Conservation (phyloP, 108 stramenopile species). For the Cyclostephanos invisitatus region DNA sequence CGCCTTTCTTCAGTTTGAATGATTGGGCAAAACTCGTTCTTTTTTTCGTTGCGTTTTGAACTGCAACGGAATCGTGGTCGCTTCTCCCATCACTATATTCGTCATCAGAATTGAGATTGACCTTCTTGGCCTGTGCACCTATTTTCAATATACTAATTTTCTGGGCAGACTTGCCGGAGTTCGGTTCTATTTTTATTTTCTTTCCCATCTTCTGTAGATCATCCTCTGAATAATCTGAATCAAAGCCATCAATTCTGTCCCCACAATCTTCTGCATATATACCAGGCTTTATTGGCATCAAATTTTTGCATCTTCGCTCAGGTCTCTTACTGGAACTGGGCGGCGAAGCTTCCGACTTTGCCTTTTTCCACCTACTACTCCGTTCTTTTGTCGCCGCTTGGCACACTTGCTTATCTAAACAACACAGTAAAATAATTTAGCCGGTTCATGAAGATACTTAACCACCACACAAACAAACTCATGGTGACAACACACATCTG, state of each 20-base stretch:
- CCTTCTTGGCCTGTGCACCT: background rate
- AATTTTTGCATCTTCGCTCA: conserved; percentile 2
- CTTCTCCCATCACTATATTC: background rate
- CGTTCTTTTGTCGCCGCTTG: background rate
- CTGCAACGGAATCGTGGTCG: background rate
- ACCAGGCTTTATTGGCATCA: background rate
- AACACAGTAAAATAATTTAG: background rate
- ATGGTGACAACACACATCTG: background rate
- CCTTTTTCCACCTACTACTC: background rate
- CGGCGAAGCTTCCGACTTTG: too few species aligned
- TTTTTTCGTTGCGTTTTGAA: conserved; percentile 1
- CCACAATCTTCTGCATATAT: too few species aligned
- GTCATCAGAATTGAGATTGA: background rate
- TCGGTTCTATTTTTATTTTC: background rate
- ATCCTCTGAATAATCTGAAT: background rate
- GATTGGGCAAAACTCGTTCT: background rate
- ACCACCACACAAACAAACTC: background rate
- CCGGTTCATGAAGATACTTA: background rate
- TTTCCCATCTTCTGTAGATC: background rate
- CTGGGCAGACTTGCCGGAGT: background rate
- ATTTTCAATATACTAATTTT: background rate
- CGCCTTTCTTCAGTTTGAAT: conserved; percentile 47
- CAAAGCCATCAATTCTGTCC: background rate
- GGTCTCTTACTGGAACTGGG: background rate
- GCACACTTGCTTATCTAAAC: conserved; percentile 7